Evolutionary conservation across 163 green algal genomes (phyloP), one percentile per base, ranked within the genome.

Genomic region (Prototheca wickerhamii): DNA sequence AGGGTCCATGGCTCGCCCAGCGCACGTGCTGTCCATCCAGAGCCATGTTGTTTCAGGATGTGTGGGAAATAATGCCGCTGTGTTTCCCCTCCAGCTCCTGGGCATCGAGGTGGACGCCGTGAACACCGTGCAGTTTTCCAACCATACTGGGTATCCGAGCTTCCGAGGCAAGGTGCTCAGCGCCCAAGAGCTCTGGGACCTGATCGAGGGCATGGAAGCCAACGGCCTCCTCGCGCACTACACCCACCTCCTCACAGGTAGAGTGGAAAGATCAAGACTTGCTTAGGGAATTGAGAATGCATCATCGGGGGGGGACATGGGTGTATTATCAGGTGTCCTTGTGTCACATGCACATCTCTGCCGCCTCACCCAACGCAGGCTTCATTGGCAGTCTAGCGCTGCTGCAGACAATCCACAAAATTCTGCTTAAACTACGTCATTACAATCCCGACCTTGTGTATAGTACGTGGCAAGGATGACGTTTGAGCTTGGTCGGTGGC

Each of bases 81-180:
- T 96, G 5, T 87, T 98, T n/a, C 84, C 89, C 1, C 68, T 98
- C n/a, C 89, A 98, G 68, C 64, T 95, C n/a, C 81, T 95, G 20
- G 87, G 87, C 0, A 81, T 94, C 30, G 88, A 95, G 18, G 70
- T 94, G 1, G 87, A 95, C 60, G 68, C 83, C 20, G 74, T 95
- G 26, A 84, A 91, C 69, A 90, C 71, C 29, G 87, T 93, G 58
- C 87, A 96, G 66, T 92, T 96, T 64, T 87, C 71, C 58, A 98
- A 98, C 67, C 91, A 98, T 74, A 95, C 88, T 21, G 87, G 89
- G n/a, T 97, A 95, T 61, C 86, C 86, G 2, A 60, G 29, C 2
- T 81, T 84, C 58, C 85, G 78, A 31, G 86, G 88, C 0, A 58
- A 72, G 3, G 69, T 81, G 31, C 81, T 76, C 61, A 21, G 25